Evolutionary conservation across 2,329 filamentous ascomycete species (phyloP).

Genomic region (Colletotrichum cereale): DNA sequence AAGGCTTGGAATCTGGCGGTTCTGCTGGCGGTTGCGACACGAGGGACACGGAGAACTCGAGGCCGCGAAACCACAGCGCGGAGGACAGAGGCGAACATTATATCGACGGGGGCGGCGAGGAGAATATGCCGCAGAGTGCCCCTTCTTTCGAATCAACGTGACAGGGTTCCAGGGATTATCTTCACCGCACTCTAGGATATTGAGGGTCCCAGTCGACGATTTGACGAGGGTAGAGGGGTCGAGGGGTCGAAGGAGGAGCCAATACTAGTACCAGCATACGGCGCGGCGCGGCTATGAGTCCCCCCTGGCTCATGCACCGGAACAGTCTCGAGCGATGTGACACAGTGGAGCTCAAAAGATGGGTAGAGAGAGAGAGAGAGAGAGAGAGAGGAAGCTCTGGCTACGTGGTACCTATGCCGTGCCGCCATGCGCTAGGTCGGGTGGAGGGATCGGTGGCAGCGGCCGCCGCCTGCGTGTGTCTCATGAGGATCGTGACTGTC

Average conservation of each 20-base stretch:
- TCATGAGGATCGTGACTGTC: conserved; percentile 27
- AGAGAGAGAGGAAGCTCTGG: neutral
- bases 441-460: conserved; percentile 18
- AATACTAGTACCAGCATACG: conserved; percentile 36
- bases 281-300: conserved; percentile 32
- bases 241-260: conserved; percentile 27
- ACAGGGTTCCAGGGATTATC: conserved; percentile 36
- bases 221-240: neutral
- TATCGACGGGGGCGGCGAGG: conserved; percentile 20
- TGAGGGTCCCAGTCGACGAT: conserved; percentile 22
- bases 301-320: conserved; percentile 36
- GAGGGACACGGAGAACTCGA: conserved; percentile 26
- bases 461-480: conserved; percentile 10
- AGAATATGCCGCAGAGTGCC: conserved; percentile 33
- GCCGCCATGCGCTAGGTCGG: conserved; percentile 18
- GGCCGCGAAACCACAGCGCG: conserved; percentile 33
- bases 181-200: conserved; percentile 27
- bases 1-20: conserved; percentile 34
- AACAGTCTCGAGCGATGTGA: conserved; percentile 37
- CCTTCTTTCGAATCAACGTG: conserved; percentile 13
- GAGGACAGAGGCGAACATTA: conserved; percentile 37
- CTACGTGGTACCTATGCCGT: neutral
- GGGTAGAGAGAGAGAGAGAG: too few relatives aligned
- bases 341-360: conserved; percentile 26
- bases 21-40: conserved; percentile 16